Percentiles rank a stretch among this genome's conserved stretches.
Evolutionary conservation across 495 filamentous ascomycete species (phyloP).

Genomic region (Aspergillus baeticus): DNA sequence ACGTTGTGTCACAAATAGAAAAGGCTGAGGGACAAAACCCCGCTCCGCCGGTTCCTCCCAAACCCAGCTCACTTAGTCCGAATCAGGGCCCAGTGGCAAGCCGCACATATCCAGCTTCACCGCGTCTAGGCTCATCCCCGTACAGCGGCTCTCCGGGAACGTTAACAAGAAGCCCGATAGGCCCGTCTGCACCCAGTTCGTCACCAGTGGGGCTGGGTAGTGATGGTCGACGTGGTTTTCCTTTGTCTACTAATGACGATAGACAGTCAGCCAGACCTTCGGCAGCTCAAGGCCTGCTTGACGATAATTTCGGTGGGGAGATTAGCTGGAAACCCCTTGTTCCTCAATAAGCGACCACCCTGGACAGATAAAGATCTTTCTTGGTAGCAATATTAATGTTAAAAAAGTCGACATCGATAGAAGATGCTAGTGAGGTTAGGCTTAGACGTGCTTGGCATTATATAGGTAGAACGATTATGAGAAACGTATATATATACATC

Average conservation of each 20-base stretch:
- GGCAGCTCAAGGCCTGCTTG: constrained; percentile 24
- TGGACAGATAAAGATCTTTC: too few species aligned
- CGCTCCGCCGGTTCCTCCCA: constrained; percentile 34
- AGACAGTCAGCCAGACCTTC: neutral
- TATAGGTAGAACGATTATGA: neutral
- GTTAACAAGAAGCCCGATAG: neutral
- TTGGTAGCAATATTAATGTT: neutral
- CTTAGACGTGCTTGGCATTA: neutral
- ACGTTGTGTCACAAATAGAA: neutral
- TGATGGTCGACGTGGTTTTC: neutral
- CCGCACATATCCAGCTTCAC: neutral
- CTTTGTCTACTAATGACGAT: neutral
- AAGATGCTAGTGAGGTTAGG: too few species aligned
- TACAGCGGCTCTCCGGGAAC: neutral
- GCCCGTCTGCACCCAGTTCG: neutral
- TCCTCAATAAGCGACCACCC: constrained; percentile 17
- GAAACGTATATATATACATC: constrained; percentile 8
- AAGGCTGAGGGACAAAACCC: constrained; percentile 1
- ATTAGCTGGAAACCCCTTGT: constrained; percentile 38
- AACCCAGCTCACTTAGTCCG: constrained; percentile 31
- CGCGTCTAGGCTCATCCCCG: neutral
- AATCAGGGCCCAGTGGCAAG: neutral
- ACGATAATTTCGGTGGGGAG: constrained; percentile 20
- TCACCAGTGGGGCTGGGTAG: neutral
- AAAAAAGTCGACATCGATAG: neutral